These are phyloP conservation scores for Pseudogymnoascus sp. DNA, from an alignment of 2,329 filamentous ascomycete genomes.

Conservation along the genomic window DNA sequence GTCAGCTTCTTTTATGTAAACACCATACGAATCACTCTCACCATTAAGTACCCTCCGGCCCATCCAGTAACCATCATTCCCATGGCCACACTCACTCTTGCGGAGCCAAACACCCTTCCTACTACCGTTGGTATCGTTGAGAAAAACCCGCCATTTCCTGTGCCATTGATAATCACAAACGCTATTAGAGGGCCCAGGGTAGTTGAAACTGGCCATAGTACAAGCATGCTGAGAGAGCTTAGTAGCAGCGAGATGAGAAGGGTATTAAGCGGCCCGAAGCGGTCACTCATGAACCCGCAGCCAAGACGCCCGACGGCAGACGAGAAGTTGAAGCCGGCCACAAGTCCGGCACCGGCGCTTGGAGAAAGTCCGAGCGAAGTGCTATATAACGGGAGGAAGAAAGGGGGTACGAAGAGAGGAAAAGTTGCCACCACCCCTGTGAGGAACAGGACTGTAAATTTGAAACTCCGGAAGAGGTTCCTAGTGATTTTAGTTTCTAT, in stretches of 20 bases:
- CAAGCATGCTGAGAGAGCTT: slow-evolving; percentile 50
- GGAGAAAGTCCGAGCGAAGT: slow-evolving; percentile 47
- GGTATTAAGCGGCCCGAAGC: slow-evolving; percentile 48
- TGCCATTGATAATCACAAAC: slow-evolving; percentile 54
- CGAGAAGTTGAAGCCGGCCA: slow-evolving; percentile 55
- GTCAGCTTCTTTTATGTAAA: neutral
- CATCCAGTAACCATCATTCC: slow-evolving; percentile 55
- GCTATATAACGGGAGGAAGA: slow-evolving; percentile 52
- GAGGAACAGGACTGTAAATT: slow-evolving; percentile 46
- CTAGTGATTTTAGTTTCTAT: slow-evolving; percentile 23
- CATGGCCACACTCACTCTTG: slow-evolving; percentile 48
- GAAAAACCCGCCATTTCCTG: slow-evolving; percentile 57
- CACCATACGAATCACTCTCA: slow-evolving; percentile 26
- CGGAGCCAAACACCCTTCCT: slow-evolving; percentile 50
- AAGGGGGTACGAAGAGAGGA: slow-evolving; percentile 52
- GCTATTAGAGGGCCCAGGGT: slow-evolving; percentile 45
- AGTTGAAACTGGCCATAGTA: slow-evolving; percentile 52
- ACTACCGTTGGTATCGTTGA: slow-evolving; percentile 56
- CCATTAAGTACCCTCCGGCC: slow-evolving; percentile 54
- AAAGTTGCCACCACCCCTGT: slow-evolving; percentile 51
- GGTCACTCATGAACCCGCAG: slow-evolving; percentile 47
- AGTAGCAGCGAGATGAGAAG: slow-evolving; percentile 44
- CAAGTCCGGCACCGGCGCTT: slow-evolving; percentile 45
- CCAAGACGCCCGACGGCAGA: slow-evolving; percentile 50
- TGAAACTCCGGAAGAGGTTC: slow-evolving; percentile 44